A percentile compares a stretch with the other conserved stretches of the same genome.
phyloP scores from a whole-genome alignment of 495 filamentous ascomycete genomes.

The Collariella sp. region DNA sequence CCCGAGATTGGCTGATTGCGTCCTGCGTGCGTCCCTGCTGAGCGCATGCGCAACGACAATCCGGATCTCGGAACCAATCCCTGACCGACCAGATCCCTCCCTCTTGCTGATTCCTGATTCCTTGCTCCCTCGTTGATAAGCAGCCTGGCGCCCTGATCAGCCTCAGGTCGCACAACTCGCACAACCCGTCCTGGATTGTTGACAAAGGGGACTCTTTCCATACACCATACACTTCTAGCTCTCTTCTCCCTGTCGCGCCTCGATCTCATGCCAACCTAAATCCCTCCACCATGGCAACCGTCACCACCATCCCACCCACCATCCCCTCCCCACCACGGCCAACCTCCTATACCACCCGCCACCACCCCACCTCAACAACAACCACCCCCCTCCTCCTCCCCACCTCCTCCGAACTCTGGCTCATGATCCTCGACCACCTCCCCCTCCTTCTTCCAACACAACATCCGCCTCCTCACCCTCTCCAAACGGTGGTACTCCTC shows the following conservation, averaged over 20 bases:
- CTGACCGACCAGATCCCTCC: background rate
- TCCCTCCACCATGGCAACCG: background rate
- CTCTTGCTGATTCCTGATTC: background rate
- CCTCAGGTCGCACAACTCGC: too few species aligned
- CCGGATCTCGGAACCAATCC: background rate
- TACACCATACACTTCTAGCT: background rate
- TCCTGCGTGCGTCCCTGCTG: background rate
- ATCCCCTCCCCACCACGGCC: too few species aligned
- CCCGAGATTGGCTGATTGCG: background rate
- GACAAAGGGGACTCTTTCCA: too few species aligned
- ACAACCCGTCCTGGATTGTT: too few species aligned
- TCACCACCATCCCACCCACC: background rate
- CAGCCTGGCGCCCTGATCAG: too few species aligned
- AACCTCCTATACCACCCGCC: background rate
- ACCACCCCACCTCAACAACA: background rate
- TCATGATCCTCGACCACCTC: slow-evolving; percentile 17
- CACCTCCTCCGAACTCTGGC: slow-evolving; percentile 18
- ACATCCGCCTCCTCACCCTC: slow-evolving; percentile 16
- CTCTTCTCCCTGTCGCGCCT: background rate
- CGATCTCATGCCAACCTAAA: background rate
- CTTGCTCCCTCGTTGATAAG: background rate
- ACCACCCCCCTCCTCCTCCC: background rate
- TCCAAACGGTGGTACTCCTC: slow-evolving; percentile 20
- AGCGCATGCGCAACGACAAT: background rate
- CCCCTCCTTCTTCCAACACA: slow-evolving; percentile 18